These are phyloP conservation scores for Pythium plurisporium DNA, from an alignment of 352 stramenopile species.

Conservation along the genomic window DNA sequence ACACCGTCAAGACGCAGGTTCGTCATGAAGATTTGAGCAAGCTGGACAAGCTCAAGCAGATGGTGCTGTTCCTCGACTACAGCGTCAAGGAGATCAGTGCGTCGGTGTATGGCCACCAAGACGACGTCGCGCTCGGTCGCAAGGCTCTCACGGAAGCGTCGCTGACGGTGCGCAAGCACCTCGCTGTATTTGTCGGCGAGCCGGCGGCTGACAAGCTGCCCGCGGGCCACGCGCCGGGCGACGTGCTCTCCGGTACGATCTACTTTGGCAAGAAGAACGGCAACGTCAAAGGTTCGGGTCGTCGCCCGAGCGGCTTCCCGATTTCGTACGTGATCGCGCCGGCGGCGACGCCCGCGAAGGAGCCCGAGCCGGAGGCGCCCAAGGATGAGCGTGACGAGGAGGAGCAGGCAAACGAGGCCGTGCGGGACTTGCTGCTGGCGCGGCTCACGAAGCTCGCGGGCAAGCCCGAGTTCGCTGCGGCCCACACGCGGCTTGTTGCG, in stretches of 20 bases:
- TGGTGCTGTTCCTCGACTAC: conserved; percentile 72
- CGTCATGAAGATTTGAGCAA: conserved; percentile 81
- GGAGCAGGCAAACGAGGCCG: conserved; percentile 59
- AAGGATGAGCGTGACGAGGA: conserved; percentile 71
- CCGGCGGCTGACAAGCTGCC: conserved; percentile 70
- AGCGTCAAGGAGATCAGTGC: conserved; percentile 67
- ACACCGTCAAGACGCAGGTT: conserved; percentile 65
- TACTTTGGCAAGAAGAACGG: conserved; percentile 75
- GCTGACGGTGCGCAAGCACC: conserved; percentile 45
- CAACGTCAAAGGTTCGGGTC: conserved; percentile 47
- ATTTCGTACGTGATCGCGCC: conserved; percentile 75
- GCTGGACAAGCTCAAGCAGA: conserved; percentile 77
- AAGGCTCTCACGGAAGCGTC: conserved; percentile 55
- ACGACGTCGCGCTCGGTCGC: conserved; percentile 51
- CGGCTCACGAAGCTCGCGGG: conserved; percentile 63
- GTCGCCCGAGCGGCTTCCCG: conserved; percentile 61
- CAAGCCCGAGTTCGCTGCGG: conserved; percentile 55
- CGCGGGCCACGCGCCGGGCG: conserved; percentile 41
- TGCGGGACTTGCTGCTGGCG: conserved; percentile 66
- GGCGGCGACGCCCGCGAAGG: conserved; percentile 46
- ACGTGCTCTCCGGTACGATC: conserved; percentile 64
- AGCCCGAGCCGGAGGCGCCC: conserved; percentile 55
- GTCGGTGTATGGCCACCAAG: conserved; percentile 57
- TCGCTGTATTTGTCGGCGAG: conserved; percentile 74
- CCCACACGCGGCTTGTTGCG: conserved; percentile 42